Percentiles rank a stretch among this genome's conserved stretches.
These are phyloP conservation scores for Periconia sp. DNA, from an alignment of 2,329 filamentous ascomycete genomes.

Conservation along the genomic window DNA sequence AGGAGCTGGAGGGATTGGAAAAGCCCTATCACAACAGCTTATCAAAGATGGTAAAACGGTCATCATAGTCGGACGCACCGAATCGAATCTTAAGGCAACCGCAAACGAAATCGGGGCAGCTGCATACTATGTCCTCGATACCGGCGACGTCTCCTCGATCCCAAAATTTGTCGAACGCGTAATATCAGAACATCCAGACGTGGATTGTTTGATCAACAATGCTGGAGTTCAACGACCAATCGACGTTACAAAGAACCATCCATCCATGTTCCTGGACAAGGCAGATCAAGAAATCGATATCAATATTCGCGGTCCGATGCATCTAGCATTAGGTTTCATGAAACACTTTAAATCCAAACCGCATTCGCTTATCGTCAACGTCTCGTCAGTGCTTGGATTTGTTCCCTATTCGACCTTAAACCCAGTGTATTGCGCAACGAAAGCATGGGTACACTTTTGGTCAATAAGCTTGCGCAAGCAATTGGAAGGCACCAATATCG, in stretches of 20 bases:
- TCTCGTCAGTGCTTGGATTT: constrained; percentile 57
- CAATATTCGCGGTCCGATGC: constrained; percentile 61
- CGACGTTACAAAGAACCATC: constrained; percentile 43
- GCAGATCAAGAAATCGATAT: constrained; percentile 62
- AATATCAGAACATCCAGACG: constrained; percentile 53
- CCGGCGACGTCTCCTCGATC: constrained; percentile 49
- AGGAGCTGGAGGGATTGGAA: constrained; percentile 56
- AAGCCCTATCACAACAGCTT: constrained; percentile 51
- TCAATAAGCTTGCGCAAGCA: constrained; percentile 58
- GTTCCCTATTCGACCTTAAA: constrained; percentile 57
- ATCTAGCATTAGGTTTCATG: constrained; percentile 53
- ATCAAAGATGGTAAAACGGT: constrained; percentile 23
- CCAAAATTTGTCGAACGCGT: constrained; percentile 50
- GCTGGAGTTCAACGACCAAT: constrained; percentile 61
- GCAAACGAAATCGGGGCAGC: constrained; percentile 49
- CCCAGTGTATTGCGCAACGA: constrained; percentile 62
- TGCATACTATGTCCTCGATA: constrained; percentile 58
- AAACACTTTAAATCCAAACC: constrained; percentile 52
- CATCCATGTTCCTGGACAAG: constrained; percentile 48
- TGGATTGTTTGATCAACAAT: constrained; percentile 63
- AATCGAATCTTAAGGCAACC: constrained; percentile 53
- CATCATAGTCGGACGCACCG: constrained; percentile 58
- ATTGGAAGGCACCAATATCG: constrained; percentile 47
- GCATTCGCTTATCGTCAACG: constrained; percentile 54
- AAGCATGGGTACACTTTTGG: constrained; percentile 61